phyloP scores from a whole-genome alignment of 768 basidiomycete genomes.

The Hygrophorus pudorinus region DNA sequence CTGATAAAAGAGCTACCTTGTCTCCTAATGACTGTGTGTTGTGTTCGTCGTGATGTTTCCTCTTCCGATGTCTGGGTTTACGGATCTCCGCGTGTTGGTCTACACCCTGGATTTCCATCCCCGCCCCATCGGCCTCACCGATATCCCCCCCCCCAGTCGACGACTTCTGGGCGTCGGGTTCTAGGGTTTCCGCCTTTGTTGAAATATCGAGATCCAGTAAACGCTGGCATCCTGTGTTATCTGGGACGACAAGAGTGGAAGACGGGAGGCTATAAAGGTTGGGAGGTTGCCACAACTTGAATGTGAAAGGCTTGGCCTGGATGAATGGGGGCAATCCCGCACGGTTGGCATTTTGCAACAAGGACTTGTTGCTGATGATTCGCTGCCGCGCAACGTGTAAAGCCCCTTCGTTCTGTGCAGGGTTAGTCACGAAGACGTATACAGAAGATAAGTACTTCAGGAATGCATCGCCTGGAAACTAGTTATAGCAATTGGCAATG shows the following conservation, averaged over 20 bases:
- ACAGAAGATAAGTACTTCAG: conserved; percentile 71
- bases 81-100: neutral
- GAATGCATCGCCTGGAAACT: conserved; percentile 61
- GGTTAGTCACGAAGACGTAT: conserved; percentile 64
- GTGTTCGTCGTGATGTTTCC: conserved; percentile 20
- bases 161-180: too few relatives aligned
- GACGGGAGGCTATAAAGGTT: conserved; percentile 17
- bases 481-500: conserved; percentile 1
- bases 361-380: conserved; percentile 65
- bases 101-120: neutral
- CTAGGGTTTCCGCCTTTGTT: neutral
- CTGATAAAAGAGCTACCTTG: conserved; percentile 41
- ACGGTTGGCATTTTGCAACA: conserved; percentile 44
- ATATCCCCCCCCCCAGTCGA: too few relatives aligned
- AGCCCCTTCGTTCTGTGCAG: conserved; percentile 52
- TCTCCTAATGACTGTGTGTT: conserved; percentile 52
- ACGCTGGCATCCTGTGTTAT: neutral
- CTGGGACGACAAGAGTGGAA: neutral
- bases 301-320: conserved; percentile 58
- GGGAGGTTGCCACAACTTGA: conserved; percentile 58
- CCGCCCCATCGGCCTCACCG: too few relatives aligned
- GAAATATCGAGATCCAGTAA: neutral
- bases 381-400: conserved; percentile 57
- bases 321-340: conserved; percentile 64
- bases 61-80: neutral